phyloP scores from a whole-genome alignment of 2,329 filamentous ascomycete species.

The Aureobasidium namibiae region DNA sequence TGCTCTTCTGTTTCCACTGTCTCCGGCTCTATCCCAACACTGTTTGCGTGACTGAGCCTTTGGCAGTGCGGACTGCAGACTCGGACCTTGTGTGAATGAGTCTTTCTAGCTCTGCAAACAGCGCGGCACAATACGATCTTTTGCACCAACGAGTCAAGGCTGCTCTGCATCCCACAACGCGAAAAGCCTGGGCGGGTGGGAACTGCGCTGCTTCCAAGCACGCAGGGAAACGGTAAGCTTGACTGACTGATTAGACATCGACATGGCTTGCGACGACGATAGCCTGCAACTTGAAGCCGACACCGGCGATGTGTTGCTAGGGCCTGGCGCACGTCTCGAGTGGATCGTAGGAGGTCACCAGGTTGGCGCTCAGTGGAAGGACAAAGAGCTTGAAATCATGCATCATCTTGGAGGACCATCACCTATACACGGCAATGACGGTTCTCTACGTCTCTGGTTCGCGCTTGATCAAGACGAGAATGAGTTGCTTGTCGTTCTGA shows the following conservation, averaged over 20 bases:
- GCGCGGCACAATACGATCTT: background rate
- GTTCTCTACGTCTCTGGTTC: background rate
- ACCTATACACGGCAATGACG: background rate
- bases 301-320: background rate
- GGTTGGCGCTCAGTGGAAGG: background rate
- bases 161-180: background rate
- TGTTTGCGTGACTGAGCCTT: constrained; percentile 6
- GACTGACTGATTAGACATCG: background rate
- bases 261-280: background rate
- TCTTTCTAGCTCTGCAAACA: background rate
- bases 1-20: background rate
- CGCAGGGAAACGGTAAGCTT: constrained; percentile 8
- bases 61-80: background rate
- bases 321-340: background rate
- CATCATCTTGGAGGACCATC: background rate
- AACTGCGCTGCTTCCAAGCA: background rate
- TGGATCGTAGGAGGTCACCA: background rate
- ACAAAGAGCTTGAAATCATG: background rate
- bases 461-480: background rate
- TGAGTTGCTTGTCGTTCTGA: background rate
- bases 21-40: constrained; percentile 5
- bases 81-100: constrained; percentile 1
- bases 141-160: background rate
- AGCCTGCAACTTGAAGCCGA: background rate
- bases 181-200: constrained; percentile 12